Evolutionary conservation across 495 filamentous ascomycete genomes (phyloP), one percentile per base, ranked within the genome.

Genomic region (Aspergillus coremiiformis): DNA sequence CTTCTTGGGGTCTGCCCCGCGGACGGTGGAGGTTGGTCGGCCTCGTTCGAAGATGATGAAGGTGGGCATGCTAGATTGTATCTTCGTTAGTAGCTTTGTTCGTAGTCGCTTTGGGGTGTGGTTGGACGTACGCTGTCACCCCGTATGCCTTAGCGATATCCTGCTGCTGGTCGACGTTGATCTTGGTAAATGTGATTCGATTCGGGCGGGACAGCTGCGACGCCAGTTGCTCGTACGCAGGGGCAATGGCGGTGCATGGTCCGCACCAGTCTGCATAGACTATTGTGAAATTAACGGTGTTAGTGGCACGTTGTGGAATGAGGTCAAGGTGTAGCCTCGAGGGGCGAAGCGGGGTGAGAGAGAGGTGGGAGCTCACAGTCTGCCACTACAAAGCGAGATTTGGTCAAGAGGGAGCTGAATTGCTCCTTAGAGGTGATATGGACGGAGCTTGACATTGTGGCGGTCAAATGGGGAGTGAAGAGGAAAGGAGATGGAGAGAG

Each of bases 191-290:
- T 50, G 83, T 86, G 52, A 94, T 84, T 44, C 78, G 72, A 51
- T 84, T 82, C 15, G 85, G 82, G 23, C 83, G 80, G 1, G 89
- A 87, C 27, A 93, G 79, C 58, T 83, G 77, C 45, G 63, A 62
- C 17, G 89, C 84, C 37, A 95, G 78, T 68, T 86, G 79, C 57
- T 92, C 86, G 70, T 88, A 96, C 47, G 87, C 64, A 9, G 90
- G 89, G n/a, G 85, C 85, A 52, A 95, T 88, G 50, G 79, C 72
- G 57, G 90, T 88, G 79, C 87, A 95, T 60, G 91, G 87, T 23
- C 75, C 84, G 66, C 87, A 92, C 87, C 86, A 93, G 59, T 86
- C 81, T 60, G 90, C 87, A 66, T 89, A 88, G 76, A 96, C 90
- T 95, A 55, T 21, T 27, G 30, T 24, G 37, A 56, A 49, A 49